These are phyloP conservation scores for Rhizopogon roseolus DNA, from an alignment of 768 basidiomycete genomes.

Conservation along the genomic window DNA sequence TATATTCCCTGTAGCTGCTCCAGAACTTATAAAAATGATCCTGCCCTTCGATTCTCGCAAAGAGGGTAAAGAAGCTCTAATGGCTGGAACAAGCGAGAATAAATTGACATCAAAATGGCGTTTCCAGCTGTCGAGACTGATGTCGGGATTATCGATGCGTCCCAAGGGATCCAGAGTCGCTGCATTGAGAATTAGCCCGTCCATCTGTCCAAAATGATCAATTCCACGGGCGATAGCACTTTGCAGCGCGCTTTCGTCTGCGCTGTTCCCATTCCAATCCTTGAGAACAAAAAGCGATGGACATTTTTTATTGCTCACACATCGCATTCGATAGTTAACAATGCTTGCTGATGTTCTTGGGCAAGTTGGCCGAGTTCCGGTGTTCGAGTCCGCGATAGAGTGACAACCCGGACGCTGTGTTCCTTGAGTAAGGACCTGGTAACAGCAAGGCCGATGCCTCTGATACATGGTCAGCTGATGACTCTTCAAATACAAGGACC, in stretches of 20 bases:
- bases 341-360: conserved; percentile 28
- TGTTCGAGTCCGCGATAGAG: conserved; percentile 67
- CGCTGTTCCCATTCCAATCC: conserved; percentile 33
- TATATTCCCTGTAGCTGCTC: conserved; percentile 65
- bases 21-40: conserved; percentile 83
- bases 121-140: conserved; percentile 60
- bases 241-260: conserved; percentile 50
- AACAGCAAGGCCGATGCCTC: conserved; percentile 79
- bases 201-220: conserved; percentile 55
- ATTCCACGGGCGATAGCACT: conserved; percentile 50
- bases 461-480: conserved; percentile 16
- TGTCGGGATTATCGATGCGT: conserved; percentile 45
- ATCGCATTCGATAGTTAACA: conserved; percentile 65
- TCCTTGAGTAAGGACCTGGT: conserved; percentile 58
- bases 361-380: conserved; percentile 56
- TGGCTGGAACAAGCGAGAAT: conserved; percentile 72
- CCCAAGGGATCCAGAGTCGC: conserved; percentile 69
- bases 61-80: conserved; percentile 64
- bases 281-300: background rate
- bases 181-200: conserved; percentile 84
- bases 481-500: background rate
- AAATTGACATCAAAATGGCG: conserved; percentile 81
- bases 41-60: conserved; percentile 65
- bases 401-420: conserved; percentile 65
- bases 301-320: conserved; percentile 47